These are phyloP conservation scores for Tuber calosporum DNA, from an alignment of 495 filamentous ascomycete genomes.

Conservation along the genomic window DNA sequence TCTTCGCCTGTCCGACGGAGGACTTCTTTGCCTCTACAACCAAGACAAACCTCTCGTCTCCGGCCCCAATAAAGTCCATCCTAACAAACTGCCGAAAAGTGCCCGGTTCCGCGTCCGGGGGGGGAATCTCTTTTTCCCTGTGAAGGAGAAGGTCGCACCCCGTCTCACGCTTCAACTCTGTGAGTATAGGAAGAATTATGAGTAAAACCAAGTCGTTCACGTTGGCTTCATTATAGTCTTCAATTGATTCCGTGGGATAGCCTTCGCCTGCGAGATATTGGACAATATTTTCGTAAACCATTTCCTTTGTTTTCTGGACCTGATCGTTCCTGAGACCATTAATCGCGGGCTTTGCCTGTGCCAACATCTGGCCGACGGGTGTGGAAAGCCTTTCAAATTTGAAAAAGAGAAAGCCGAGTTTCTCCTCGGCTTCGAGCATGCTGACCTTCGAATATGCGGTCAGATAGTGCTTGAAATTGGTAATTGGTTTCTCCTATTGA, in stretches of 20 bases:
- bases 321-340: not conserved
- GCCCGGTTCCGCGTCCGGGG: slow-evolving; percentile 2
- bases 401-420: too few relatives aligned
- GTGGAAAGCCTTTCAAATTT: not conserved
- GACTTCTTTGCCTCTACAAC: too few relatives aligned
- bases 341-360: not conserved
- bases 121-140: slow-evolving; percentile 16
- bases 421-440: slow-evolving; percentile 6
- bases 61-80: not conserved
- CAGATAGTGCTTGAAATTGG: too few relatives aligned
- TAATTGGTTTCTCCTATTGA: too few relatives aligned
- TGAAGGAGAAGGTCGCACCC: not conserved
- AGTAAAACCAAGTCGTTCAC: slow-evolving; percentile 13
- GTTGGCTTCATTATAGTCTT: slow-evolving; percentile 11
- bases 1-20: too few relatives aligned
- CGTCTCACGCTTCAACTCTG: slow-evolving; percentile 1
- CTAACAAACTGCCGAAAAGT: not conserved
- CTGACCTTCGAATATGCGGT: too few relatives aligned
- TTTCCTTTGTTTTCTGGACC: slow-evolving; percentile 13
- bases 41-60: too few relatives aligned
- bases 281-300: slow-evolving; percentile 10
- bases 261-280: slow-evolving; percentile 9
- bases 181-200: slow-evolving; percentile 8
- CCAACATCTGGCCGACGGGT: slow-evolving; percentile 14
- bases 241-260: not conserved